Evolutionary conservation across 192 early-diverging fungal genomes (phyloP), one percentile per base, ranked within the genome.

Genomic region (Pilaira anomala): DNA sequence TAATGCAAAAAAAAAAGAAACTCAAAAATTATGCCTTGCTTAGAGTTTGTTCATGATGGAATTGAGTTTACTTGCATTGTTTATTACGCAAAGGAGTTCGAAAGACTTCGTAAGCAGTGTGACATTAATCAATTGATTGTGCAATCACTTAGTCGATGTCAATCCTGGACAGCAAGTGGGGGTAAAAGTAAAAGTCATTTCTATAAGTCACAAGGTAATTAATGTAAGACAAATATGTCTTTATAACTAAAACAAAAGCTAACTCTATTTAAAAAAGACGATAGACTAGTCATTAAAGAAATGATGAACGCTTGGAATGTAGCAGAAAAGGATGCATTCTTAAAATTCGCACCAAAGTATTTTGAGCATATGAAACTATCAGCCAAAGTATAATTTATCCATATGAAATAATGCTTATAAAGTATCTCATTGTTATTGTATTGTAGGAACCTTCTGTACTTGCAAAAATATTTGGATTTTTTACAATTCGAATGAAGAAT

Each of bases 181-280:
- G 95, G 95, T 46, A 95, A 96, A 63, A 92, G 90, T 24, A 92
- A 92, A 57, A 91, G 91, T 22, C 82, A 80, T 16, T 97, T 97
- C 60, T 85, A 89, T 59, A 92, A 91, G 67, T 88, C 90, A 21
- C 61, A 79, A 76, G 89, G 89, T 90, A 73, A 52, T 28, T 49
- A 0, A 36, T 3, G 33, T 36, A 36, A 36, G 33, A 36, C 33
- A 36, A 9, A 9, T 36, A 36, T 9, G 6, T 36, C 11, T 36
- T 36, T 29, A 21, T 36, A 18, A 26, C 14, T 25, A 8, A 21
- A 58, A 18, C 33, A 51, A 36, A 21, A 58, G n/a, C 7, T 42
- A 45, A n/a, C 6, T 5, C 7, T 3, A 33, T 33, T 59, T n/a
- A 16, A 12, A 7, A 13, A 60, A 91, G 95, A 97, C 71, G 84